Conservation (phyloP, 2,329 filamentous ascomycete genomes). For the Neonectria coccinea region DNA sequence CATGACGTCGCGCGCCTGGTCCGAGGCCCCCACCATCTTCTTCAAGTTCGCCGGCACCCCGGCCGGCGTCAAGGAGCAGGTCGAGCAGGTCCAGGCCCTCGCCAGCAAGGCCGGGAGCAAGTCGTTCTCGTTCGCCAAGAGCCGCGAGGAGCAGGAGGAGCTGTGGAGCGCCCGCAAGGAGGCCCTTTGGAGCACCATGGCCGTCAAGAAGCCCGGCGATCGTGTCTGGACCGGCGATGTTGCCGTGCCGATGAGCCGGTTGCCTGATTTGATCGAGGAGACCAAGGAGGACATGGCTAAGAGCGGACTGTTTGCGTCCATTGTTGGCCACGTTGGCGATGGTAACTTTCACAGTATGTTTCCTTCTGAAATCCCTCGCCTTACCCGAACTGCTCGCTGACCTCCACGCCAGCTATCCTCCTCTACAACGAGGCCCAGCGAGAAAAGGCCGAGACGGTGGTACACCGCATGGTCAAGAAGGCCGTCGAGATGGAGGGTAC, state of each 20-base stretch:
- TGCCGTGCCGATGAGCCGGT: constrained; percentile 80
- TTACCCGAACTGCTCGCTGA: neutral
- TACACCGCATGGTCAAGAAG: constrained; percentile 87
- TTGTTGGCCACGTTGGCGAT: constrained; percentile 81
- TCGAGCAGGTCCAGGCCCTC: constrained; percentile 73
- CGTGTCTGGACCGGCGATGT: constrained; percentile 89
- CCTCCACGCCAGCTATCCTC: constrained; percentile 59
- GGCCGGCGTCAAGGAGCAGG: constrained; percentile 80
- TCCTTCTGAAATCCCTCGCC: neutral
- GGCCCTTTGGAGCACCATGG: constrained; percentile 83
- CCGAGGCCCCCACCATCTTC: constrained; percentile 80
- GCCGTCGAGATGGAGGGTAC: constrained; percentile 88
- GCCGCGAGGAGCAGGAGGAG: constrained; percentile 76
- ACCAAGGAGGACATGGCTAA: constrained; percentile 63
- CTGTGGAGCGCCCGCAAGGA: constrained; percentile 88
- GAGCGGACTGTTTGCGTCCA: constrained; percentile 59
- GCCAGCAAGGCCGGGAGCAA: constrained; percentile 71
- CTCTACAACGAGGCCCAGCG: constrained; percentile 75
- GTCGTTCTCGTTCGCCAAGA: constrained; percentile 82
- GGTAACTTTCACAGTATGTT: constrained; percentile 78
- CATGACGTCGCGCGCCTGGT: constrained; percentile 74
- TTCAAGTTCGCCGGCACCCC: constrained; percentile 85
- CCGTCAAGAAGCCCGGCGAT: constrained; percentile 72
- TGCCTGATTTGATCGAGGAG: constrained; percentile 82
- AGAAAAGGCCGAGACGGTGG: constrained; percentile 74